Evolutionary conservation across 2,329 filamentous ascomycete genomes (phyloP).

Genomic region (Apiospora pterosperma): DNA sequence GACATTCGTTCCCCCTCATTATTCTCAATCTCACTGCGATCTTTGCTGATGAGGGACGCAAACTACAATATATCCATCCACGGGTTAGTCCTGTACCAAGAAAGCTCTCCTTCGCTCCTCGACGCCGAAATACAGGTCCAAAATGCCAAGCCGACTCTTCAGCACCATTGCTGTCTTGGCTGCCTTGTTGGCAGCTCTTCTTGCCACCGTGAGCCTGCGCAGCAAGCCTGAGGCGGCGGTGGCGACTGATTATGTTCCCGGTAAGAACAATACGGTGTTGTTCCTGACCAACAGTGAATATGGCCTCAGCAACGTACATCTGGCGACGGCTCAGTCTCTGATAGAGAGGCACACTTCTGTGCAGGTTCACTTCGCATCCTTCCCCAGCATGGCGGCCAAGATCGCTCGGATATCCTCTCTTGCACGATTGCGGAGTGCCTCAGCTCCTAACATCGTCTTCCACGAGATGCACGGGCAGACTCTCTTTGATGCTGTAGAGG

Average conservation of each 20-base stretch:
- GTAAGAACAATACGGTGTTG: conserved; percentile 28
- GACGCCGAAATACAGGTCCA: no score
- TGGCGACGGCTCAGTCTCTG: conserved; percentile 31
- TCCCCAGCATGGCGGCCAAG: conserved; percentile 11
- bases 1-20: no score
- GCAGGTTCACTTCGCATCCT: conserved; percentile 33
- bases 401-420: background rate
- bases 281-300: conserved; percentile 29
- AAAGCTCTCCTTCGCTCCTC: no score
- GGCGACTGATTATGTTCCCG: background rate
- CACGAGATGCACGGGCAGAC: background rate
- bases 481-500: background rate
- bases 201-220: background rate
- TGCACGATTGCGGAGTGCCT: background rate
- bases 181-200: background rate
- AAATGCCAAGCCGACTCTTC: no score
- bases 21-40: no score
- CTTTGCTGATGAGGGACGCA: no score
- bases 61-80: no score
- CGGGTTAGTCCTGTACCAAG: no score
- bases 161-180: background rate
- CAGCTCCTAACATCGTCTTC: background rate
- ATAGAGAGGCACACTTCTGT: conserved; percentile 28
- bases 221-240: background rate
- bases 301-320: conserved; percentile 33